Evolutionary conservation across 768 basidiomycete genomes (phyloP), one percentile per base, ranked within the genome.

Genomic region (Leccinum pellstonianum): DNA sequence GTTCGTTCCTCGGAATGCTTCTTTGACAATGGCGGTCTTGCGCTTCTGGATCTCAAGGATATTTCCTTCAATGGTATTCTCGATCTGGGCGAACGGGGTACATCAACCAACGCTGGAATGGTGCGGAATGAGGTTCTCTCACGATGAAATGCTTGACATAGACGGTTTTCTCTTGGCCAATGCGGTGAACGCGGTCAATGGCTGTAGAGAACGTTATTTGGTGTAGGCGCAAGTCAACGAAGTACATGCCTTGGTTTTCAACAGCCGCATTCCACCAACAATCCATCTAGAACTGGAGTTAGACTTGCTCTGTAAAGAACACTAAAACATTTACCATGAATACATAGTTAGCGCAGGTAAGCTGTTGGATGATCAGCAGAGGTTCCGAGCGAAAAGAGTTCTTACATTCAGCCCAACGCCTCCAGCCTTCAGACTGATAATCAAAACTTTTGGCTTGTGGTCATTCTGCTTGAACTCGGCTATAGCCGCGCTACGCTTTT

Each of bases 191-290:
- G 9, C 92, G 84, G 68, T 94, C 92, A 67, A 93, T 89, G 15
- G 92, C 91, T 88, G 55, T n/a, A 27, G n/a, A 49, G 2, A 31
- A 47, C 21, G 48, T 71, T 55, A 69, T 47, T 15, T 5, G 12
- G 17, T 43, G 41, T 21, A 54, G 11, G 31, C 7, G 47, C 15
- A 5, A 54, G 46, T 48, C 23, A 47, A n/a, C 14, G 0, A 27
- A 9, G n/a, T 50, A 55, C 56, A 1, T 64, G 85, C 88, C 89
- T 82, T 93, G 91, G 54, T 86, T 86, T 69, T 93, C 92, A 4
- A 81, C 85, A 0, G 91, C 90, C 5, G 88, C 83, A 70, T 93
- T 93, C 91, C 91, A 93, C 91, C 91, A 93, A 64, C 90, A 93
- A 67, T 93, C 91, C 91, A 93, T 93, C 91, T 93, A 58, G 10